Base-by-base conservation (phyloP, 768 basidiomycete species). In the Clavulina sp. region DNA sequence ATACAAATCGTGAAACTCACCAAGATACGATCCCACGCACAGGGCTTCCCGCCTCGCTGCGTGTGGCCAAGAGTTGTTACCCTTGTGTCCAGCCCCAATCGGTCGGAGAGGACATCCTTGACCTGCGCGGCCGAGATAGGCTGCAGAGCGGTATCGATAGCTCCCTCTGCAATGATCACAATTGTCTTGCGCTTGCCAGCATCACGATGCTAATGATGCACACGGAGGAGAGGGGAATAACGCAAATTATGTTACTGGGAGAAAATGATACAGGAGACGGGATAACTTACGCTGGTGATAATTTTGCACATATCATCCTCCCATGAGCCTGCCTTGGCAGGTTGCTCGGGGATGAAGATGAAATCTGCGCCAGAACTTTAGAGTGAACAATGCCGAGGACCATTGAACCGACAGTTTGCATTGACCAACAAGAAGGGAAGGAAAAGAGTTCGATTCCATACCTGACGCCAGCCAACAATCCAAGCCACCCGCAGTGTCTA, bases 401-500 rank as follows among this genome's bases (percentile, higher is more conserved):
- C 29, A 41, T n/a, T 30, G 31, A 50, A 32, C 30, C 21, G 4
- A 5, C 4, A 38, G n/a, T 4, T n/a, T 13, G 31, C 13, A 49
- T 18, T 7, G 16, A 49, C 32, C 7, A 28, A 29, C 19, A 7
- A 7, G 9, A 38, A 19, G 34, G 9, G 34, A 38, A 19, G 19
- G 7, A 7, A 38, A 7, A 38, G 34, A 7, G 19, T 19, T 38
- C 34, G 7, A 7, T 19, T 7, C 6, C 76, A 53, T 60, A 84
- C 81, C 84, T 85, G 48, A 96, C 82, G 55, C 84, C 91, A 7
- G 91, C 95, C 60, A 91, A 73, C 23, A 97, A 70, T 2, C 95
- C 91, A 18, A 97, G 71, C 95, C 95, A 99, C n/a, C 95, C 95
- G 65, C 95, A 97, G 63, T 97, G 87, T 52, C 93, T 71, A n/a